A percentile compares a stretch with the other conserved stretches of the same genome.
These are phyloP conservation scores for Brassica hybrid DNA, from an alignment of 441 rosid species.

Conservation along the genomic window DNA sequence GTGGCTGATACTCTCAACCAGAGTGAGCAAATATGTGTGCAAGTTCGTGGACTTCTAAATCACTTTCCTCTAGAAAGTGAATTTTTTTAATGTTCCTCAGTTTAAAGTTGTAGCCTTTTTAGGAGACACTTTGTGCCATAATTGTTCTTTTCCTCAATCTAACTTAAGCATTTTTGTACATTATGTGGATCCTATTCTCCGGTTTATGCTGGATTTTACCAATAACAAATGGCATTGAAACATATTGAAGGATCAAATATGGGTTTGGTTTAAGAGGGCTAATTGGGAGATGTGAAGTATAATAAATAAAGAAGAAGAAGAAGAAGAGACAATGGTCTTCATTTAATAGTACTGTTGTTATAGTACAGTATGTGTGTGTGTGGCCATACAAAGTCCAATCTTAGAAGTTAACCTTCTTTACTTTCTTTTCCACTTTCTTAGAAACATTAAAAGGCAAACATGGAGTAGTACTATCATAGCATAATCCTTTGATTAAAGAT, in stretches of 20 bases:
- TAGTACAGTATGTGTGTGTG: constrained; percentile 13
- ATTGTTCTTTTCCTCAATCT: not conserved
- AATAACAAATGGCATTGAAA: constrained; percentile 6
- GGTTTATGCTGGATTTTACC: constrained; percentile 1
- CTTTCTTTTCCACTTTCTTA: constrained; percentile 34
- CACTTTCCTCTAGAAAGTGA: constrained; percentile 3
- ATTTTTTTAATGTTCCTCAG: not conserved
- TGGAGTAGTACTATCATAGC: constrained; percentile 29
- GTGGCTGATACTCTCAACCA: constrained; percentile 78
- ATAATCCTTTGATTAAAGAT: constrained; percentile 2
- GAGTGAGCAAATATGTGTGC: constrained; percentile 69
- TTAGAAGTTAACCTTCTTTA: not conserved
- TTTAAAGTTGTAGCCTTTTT: constrained; percentile 27
- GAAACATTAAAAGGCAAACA: constrained; percentile 35
- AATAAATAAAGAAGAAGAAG: constrained; percentile 32
- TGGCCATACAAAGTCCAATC: constrained; percentile 34
- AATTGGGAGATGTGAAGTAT: constrained; percentile 35
- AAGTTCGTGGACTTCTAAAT: constrained; percentile 48
- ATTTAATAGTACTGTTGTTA: constrained; percentile 13
- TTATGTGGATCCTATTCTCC: constrained; percentile 13
- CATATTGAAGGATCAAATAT: not conserved
- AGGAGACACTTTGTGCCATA: constrained; percentile 30
- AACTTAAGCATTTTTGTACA: constrained; percentile 19
- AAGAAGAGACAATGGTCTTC: constrained; percentile 17
- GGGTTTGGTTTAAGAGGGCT: constrained; percentile 10